These are phyloP conservation scores for Gloeophyllum trabeum DNA, from an alignment of 768 basidiomycete species.

Conservation along the genomic window DNA sequence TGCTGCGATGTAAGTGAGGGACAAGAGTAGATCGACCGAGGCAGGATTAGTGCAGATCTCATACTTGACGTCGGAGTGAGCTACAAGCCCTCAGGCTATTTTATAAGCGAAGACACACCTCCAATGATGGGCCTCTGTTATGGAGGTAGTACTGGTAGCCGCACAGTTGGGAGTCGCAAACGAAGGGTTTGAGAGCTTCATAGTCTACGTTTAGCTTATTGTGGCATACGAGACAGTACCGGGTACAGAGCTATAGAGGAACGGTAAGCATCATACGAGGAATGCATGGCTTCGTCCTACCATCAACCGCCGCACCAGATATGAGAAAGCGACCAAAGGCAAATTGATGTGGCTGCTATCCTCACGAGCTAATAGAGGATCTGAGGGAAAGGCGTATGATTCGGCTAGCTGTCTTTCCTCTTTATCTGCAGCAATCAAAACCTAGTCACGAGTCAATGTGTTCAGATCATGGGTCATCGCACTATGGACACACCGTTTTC, in stretches of 20 bases:
- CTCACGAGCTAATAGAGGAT: constrained; percentile 31
- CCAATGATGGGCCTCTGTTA: constrained; percentile 56
- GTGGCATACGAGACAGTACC: constrained; percentile 71
- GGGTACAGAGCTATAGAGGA: constrained; percentile 41
- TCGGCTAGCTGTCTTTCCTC: constrained; percentile 26
- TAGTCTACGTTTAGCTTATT: constrained; percentile 38
- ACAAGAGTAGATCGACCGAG: constrained; percentile 60
- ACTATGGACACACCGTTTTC: constrained; percentile 18
- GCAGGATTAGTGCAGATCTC: constrained; percentile 56
- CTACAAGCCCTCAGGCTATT: neutral
- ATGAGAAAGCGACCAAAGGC: constrained; percentile 50
- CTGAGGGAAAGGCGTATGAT: constrained; percentile 39
- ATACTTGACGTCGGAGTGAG: constrained; percentile 29
- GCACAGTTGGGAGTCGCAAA: constrained; percentile 56
- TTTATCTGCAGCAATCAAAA: constrained; percentile 26
- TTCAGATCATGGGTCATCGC: neutral
- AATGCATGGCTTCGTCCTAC: constrained; percentile 21
- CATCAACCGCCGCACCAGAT: constrained; percentile 51
- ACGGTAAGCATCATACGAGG: neutral
- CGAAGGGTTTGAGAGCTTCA: constrained; percentile 62
- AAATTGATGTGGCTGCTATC: constrained; percentile 36
- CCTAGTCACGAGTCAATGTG: constrained; percentile 6
- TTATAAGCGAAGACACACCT: constrained; percentile 26
- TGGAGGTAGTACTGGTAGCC: constrained; percentile 58
- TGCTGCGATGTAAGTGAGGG: constrained; percentile 47